Base-by-base conservation (phyloP, 257 asterid genomes). In the Lantana camara region DNA sequence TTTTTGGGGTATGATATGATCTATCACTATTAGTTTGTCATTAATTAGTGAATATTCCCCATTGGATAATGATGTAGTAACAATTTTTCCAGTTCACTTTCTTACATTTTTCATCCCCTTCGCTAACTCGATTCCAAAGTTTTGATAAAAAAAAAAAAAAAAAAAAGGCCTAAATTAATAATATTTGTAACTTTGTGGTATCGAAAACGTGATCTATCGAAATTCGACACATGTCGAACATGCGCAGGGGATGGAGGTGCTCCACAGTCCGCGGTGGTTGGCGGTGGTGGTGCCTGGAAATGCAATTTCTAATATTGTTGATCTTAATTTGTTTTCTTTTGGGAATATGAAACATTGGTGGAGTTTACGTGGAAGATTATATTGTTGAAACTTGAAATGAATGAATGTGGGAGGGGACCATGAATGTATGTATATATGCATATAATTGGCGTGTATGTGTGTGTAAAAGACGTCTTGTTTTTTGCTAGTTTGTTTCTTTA, bases 391-490 rank as follows among this genome's bases (percentile, higher is more conserved):
- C n/a, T n/a, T n/a, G n/a, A n/a, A n/a, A 21, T 59, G 6, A 59
- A 40, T 21, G 52, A 37, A 37, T 12, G 17, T 19, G 38, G 64
- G 53, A 17, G 55, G 63, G 63, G 48, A 34, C 63, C 48, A 19
- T 57, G 5, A 5, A 13, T 59, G 19, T 3, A 14, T 60, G 66
- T 24, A 60, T 22, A 2, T 27, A 13, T 13, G 17, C 12, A 37
- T 16, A 10, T 35, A 4, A 35, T 3, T 35, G 32, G 32, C 5
- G 32, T 27, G 5, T 2, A 27, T 27, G 32, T 27, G 10, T 7
- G 12, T n/a, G 17, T 1, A 2, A 9, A 42, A 13, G 5, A 60
- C 17, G 56, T 45, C 13, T 45, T 61, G 3, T 60, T 44, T 35
- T 9, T 35, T 35, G 40, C 11, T 35, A 35, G 23, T 60, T 22